A percentile compares a stretch with the other conserved stretches of the same genome.
phyloP scores from a whole-genome alignment of 1,284 basidiomycete genomes.

The Filobasidium uniguttulatum region DNA sequence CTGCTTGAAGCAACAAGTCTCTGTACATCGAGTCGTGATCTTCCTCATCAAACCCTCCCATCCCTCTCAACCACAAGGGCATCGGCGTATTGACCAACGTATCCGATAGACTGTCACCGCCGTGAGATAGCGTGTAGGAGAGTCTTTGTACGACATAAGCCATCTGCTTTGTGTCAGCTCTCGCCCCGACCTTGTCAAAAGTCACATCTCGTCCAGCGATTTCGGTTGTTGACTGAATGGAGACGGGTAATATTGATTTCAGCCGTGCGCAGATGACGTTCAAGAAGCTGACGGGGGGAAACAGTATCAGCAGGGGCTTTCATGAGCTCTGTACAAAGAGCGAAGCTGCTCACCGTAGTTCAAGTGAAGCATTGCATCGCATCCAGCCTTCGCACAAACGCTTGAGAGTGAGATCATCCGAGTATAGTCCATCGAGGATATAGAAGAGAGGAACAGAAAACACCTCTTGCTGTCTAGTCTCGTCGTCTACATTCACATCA shows the following conservation, averaged over 20 bases:
- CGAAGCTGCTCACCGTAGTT: constrained; percentile 50
- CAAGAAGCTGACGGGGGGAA: constrained; percentile 51
- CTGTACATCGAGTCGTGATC: too few relatives aligned
- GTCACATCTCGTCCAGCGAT: not conserved
- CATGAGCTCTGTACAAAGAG: too few relatives aligned
- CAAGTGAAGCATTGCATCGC: constrained; percentile 80
- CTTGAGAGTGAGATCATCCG: constrained; percentile 55
- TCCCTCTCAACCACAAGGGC: not conserved
- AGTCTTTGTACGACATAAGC: not conserved
- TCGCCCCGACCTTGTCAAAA: not conserved
- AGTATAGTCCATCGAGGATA: constrained; percentile 67
- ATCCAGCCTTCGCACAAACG: constrained; percentile 87
- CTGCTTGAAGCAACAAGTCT: too few relatives aligned
- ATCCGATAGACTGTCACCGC: not conserved
- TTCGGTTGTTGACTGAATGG: not conserved
- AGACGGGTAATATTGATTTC: not conserved
- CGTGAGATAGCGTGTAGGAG: not conserved
- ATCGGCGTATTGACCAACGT: not conserved
- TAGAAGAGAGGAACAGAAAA: constrained; percentile 76
- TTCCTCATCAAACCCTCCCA: too few relatives aligned
- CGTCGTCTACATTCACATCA: constrained; percentile 51
- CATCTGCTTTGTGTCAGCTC: not conserved
- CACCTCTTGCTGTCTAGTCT: constrained; percentile 59
- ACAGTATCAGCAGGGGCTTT: not conserved
- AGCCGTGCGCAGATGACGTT: constrained; percentile 50